Conservation (phyloP, 2,329 filamentous ascomycete species). For the Colletotrichum spaethianum region DNA sequence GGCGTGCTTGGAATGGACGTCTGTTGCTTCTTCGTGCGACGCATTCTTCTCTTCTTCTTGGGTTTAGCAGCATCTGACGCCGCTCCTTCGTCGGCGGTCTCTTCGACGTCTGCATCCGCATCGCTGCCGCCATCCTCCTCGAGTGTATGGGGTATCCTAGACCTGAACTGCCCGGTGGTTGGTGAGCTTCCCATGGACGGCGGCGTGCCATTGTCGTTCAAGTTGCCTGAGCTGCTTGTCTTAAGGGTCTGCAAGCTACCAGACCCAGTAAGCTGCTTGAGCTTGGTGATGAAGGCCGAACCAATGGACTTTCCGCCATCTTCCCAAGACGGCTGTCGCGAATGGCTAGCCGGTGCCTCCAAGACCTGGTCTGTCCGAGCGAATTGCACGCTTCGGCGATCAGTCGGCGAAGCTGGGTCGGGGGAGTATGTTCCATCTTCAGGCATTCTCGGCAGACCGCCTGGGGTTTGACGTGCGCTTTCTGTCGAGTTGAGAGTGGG, state of each 20-base stretch:
- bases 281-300: slow-evolving; percentile 81
- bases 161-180: slow-evolving; percentile 57
- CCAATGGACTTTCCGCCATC: slow-evolving; percentile 73
- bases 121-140: slow-evolving; percentile 74
- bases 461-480: slow-evolving; percentile 8
- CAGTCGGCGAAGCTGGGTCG: slow-evolving; percentile 54
- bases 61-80: slow-evolving; percentile 61
- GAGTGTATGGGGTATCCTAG: slow-evolving; percentile 68
- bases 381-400: slow-evolving; percentile 82
- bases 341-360: slow-evolving; percentile 66
- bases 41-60: slow-evolving; percentile 75
- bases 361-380: slow-evolving; percentile 66
- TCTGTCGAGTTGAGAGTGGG: slow-evolving; percentile 41
- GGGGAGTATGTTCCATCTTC: slow-evolving; percentile 42
- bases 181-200: slow-evolving; percentile 64
- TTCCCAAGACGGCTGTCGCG: slow-evolving; percentile 76
- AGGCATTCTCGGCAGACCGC: slow-evolving; percentile 39
- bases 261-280: slow-evolving; percentile 79
- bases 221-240: slow-evolving; percentile 51
- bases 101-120: slow-evolving; percentile 84
- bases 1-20: slow-evolving; percentile 78
- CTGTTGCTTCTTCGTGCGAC: slow-evolving; percentile 50
- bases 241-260: slow-evolving; percentile 63
- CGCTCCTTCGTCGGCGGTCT: slow-evolving; percentile 84
- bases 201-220: slow-evolving; percentile 54